Percentiles rank a stretch among this genome's conserved stretches.
Conservation (phyloP, 2,329 filamentous ascomycete genomes). For the Talaromyces sp. region DNA sequence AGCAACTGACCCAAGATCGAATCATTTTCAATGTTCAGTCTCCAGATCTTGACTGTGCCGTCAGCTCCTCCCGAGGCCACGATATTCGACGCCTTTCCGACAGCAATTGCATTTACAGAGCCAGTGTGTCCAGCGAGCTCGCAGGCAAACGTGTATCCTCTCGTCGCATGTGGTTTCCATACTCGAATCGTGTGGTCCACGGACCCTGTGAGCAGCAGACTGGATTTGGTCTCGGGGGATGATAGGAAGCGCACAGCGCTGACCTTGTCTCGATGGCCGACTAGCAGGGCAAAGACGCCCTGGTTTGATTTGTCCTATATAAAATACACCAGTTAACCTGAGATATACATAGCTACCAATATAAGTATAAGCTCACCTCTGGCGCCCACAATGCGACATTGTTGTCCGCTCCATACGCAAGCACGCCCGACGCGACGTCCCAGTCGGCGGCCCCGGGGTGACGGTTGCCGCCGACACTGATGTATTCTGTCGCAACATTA, state of each 20-base stretch:
- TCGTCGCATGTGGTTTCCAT: constrained; percentile 41
- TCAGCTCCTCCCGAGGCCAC: constrained; percentile 61
- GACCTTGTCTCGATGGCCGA: constrained; percentile 73
- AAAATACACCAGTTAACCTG: not conserved
- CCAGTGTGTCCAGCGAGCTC: constrained; percentile 64
- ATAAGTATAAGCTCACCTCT: constrained; percentile 49
- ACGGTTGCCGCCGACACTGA: constrained; percentile 82
- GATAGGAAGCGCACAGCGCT: constrained; percentile 79
- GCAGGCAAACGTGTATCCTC: constrained; percentile 35
- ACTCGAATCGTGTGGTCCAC: constrained; percentile 73
- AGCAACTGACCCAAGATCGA: constrained; percentile 41
- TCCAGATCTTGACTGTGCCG: constrained; percentile 64
- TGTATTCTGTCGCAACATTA: constrained; percentile 44
- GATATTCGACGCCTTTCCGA: constrained; percentile 40
- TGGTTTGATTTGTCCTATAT: constrained; percentile 38
- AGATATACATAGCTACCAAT: not conserved
- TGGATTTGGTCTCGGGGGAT: constrained; percentile 41
- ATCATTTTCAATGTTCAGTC: constrained; percentile 42
- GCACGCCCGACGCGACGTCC: constrained; percentile 61
- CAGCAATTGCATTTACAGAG: constrained; percentile 63
- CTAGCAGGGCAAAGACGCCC: constrained; percentile 65
- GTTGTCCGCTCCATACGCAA: constrained; percentile 85
- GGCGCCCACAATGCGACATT: constrained; percentile 89
- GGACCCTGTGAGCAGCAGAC: constrained; percentile 70
- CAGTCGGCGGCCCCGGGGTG: constrained; percentile 89